Base-by-base conservation (phyloP, 306 rosid species). In the Vicia sativa region DNA sequence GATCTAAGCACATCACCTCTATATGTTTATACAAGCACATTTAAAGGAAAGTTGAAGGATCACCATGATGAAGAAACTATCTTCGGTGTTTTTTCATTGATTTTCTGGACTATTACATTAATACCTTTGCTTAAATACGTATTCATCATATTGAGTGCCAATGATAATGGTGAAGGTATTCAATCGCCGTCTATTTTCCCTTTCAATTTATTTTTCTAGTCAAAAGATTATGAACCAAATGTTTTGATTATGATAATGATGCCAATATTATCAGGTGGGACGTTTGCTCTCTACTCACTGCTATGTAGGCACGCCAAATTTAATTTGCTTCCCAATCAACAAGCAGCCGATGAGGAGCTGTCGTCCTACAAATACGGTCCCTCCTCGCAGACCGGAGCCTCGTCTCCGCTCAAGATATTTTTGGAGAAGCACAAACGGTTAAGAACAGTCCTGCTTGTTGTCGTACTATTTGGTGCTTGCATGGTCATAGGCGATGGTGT, bases 401-500 rank as follows among this genome's bases (percentile, higher is more conserved):
- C 83, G 45, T 86, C 88, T 61, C 82, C 87, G 4, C 65, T 90
- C 39, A 90, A 90, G 78, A 80, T 80, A 44, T 83, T 90, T 77
- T 64, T 90, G 80, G 96, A 90, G 80, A 90, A 80, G 83, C 95
- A 87, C 78, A 87, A 79, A 81, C 80, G 80, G 67, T 76, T 77
- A 11, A 76, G 90, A 52, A 83, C 88, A 2, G 87, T 81, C 68
- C 82, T 90, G 15, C 81, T 90, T 25, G 68, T 87, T 69, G 88
- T 87, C 52, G 95, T 86, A 29, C 71, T 90, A 59, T 81, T 90
- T 66, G 92, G 90, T 56, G 87, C 92, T 68, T 85, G 87, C 81
- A 90, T 90, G 96, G 92, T 90, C 80, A 85, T 90, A 62, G 96
- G 96, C 13, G 96, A 90, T 67, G 96, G 95, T 11, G 90, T 90